Base-by-base conservation (phyloP, 2,329 filamentous ascomycete genomes). In the Gyromitra esculenta region DNA sequence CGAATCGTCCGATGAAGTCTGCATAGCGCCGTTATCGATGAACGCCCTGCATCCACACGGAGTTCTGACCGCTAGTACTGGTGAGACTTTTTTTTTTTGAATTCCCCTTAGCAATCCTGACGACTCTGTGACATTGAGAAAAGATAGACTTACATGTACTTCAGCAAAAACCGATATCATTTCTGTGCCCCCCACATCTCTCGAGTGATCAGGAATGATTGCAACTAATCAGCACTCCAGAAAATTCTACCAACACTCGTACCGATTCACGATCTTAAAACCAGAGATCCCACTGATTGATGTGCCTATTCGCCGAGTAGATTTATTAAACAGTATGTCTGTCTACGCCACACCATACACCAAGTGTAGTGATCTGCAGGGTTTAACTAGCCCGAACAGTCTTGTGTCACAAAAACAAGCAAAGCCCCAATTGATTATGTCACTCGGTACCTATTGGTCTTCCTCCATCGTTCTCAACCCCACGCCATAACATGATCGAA, bases 21-120 rank as follows among this genome's bases (percentile, higher is more conserved):
- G 13, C 56, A 52, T 18, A 52, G 7, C 48, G 7, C 18, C 48
- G 15, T 59, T 59, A 59, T 39, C 56, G 25, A 59, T 59, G 56
- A 37, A 37, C 13, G 6, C 35, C 25, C 8, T 59, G 31, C 15
- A 8, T 13, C 31, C 56, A 37, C 39, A 18, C 48, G 7, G 56
- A 13, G 56, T 15, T n/a, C 56, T 59, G 56, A 31, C 31, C 56
- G 31, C 31, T 37, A 8, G 25, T 39, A 39, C 56, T 11, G 5
- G 11, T 31, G n/a, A 59, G 15, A 31, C 35, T 52, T 60, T 31
- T 31, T 31, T 31, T 31, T 31, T 31, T 31, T 31, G 25, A 31
- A 31, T 31, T 4, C 25, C 25, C 25, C 56, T 15, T 39, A 43
- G 37, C 9, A 43, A 43, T 18, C 8, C 43, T 18, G 9, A 41